These are phyloP conservation scores for Penicillium roqueforti DNA, from an alignment of 495 filamentous ascomycete species.

Conservation along the genomic window DNA sequence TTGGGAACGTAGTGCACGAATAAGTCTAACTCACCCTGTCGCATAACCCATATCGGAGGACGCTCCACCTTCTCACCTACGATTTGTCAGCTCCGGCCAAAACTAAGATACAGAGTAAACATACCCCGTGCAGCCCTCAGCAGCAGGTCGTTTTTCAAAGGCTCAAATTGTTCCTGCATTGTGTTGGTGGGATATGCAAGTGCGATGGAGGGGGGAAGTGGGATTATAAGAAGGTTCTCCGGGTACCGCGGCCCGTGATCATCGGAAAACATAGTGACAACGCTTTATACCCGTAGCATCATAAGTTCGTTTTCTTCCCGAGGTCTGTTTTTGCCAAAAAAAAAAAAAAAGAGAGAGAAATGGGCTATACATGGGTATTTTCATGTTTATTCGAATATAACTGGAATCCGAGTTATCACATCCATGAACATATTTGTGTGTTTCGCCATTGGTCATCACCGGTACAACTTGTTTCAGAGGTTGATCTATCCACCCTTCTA, in stretches of 20 bases:
- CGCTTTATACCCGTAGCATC: neutral
- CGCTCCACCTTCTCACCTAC: slow-evolving; percentile 85
- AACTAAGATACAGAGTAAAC: slow-evolving; percentile 3
- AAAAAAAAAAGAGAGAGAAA: too few relatives aligned
- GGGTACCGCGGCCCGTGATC: slow-evolving; percentile 16
- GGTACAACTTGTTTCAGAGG: too few relatives aligned
- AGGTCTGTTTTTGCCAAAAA: neutral
- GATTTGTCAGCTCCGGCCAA: slow-evolving; percentile 22
- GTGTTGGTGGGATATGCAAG: slow-evolving; percentile 25
- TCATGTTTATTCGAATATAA: neutral
- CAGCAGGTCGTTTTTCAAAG: slow-evolving; percentile 85
- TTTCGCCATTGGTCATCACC: neutral
- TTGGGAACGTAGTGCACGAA: neutral
- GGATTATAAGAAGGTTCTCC: slow-evolving; percentile 14
- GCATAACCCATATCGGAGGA: slow-evolving; percentile 97
- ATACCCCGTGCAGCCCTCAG: slow-evolving; percentile 83
- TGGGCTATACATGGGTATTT: too few relatives aligned
- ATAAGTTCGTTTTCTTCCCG: neutral
- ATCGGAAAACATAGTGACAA: slow-evolving; percentile 5
- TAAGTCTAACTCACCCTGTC: slow-evolving; percentile 66
- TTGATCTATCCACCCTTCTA: too few relatives aligned
- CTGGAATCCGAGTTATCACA: neutral
- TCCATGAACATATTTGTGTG: neutral
- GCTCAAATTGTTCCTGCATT: slow-evolving; percentile 66
- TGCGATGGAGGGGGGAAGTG: slow-evolving; percentile 27